Evolutionary conservation across 1,139 yeast species (phyloP).

Genomic region (Sugiyamaella paludigena): DNA sequence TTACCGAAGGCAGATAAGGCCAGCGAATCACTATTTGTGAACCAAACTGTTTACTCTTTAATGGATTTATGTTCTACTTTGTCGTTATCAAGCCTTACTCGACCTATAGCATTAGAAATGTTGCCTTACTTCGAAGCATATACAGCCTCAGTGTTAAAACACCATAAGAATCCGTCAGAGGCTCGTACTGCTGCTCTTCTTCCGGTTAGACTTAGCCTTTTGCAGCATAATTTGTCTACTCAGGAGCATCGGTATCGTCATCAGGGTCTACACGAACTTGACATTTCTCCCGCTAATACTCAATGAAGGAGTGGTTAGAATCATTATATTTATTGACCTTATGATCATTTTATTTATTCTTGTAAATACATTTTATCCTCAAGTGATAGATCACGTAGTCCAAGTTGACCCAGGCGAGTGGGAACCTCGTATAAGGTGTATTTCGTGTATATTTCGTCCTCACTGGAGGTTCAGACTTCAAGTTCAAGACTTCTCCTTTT

Average conservation of each 20-base stretch:
- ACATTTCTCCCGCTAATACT: no score
- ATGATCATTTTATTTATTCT: no score
- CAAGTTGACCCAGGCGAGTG: no score
- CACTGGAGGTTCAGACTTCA: no score
- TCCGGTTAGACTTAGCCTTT: constrained; percentile 8
- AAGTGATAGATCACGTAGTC: no score
- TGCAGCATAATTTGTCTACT: constrained; percentile 7
- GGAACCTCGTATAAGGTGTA: no score
- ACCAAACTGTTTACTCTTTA: constrained; percentile 1
- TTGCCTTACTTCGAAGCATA: constrained; percentile 8
- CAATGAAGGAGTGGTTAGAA: no score
- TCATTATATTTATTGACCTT: no score
- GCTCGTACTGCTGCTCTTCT: constrained; percentile 7
- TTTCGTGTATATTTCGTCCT: no score
- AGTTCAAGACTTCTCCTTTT: no score
- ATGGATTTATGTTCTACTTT: constrained; percentile 8
- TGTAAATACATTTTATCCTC: no score
- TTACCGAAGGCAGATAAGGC: neutral
- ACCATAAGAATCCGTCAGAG: neutral
- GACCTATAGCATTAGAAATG: constrained; percentile 6
- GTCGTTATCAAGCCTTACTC: constrained; percentile 1
- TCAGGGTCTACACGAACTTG: neutral
- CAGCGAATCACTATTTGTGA: neutral
- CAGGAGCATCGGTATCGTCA: neutral
- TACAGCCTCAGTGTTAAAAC: neutral